These are phyloP conservation scores for Ganoderma resinaceum DNA, from an alignment of 1,284 basidiomycete genomes.

Conservation along the genomic window DNA sequence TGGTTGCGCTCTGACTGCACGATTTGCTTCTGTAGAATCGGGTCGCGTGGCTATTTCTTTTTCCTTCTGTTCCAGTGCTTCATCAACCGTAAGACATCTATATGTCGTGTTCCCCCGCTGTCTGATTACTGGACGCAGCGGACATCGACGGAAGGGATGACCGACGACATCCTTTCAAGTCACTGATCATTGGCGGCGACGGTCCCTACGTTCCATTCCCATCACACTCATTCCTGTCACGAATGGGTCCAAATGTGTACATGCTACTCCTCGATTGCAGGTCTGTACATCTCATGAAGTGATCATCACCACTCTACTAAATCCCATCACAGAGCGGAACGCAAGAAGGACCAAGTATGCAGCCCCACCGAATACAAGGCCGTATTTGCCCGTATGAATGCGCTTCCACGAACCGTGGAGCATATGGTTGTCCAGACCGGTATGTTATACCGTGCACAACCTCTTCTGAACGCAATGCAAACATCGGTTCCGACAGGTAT, in stretches of 20 bases:
- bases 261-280: slow-evolving; percentile 88
- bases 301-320: neutral
- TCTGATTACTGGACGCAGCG: slow-evolving; percentile 47
- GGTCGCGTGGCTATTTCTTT: slow-evolving; percentile 87
- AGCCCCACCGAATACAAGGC: slow-evolving; percentile 75
- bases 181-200: slow-evolving; percentile 74
- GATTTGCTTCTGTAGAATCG: slow-evolving; percentile 59
- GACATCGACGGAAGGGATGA: slow-evolving; percentile 78
- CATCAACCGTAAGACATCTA: slow-evolving; percentile 64
- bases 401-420: slow-evolving; percentile 70
- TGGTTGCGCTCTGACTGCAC: neutral
- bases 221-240: slow-evolving; percentile 83
- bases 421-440: slow-evolving; percentile 87
- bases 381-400: slow-evolving; percentile 67
- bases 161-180: slow-evolving; percentile 70
- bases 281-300: slow-evolving; percentile 45
- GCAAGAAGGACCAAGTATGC: slow-evolving; percentile 83
- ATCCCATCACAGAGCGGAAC: slow-evolving; percentile 71
- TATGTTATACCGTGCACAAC: slow-evolving; percentile 33
- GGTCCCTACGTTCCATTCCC: slow-evolving; percentile 83
- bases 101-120: neutral
- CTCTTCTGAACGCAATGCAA: neutral
- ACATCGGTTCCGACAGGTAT: slow-evolving; percentile 52
- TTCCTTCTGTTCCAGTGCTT: slow-evolving; percentile 94
- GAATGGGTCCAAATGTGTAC: slow-evolving; percentile 73